Evolutionary conservation across 805 yeast genomes (phyloP).

Genomic region (Candida suzukii): DNA sequence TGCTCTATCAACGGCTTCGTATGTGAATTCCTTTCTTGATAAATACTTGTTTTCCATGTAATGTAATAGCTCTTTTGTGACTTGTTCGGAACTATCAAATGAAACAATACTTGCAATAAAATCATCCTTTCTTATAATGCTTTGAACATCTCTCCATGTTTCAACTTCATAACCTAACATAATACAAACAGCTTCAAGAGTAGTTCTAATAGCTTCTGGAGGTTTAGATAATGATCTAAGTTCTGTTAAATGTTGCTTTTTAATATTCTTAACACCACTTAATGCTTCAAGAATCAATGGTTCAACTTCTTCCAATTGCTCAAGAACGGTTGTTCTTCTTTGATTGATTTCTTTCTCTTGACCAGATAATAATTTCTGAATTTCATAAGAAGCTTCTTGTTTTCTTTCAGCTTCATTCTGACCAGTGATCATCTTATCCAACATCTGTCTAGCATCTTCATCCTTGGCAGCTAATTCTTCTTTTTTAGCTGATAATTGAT

Average conservation of each 20-base stretch:
- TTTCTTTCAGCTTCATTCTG: slow-evolving; percentile 92
- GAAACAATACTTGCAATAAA: slow-evolving; percentile 77
- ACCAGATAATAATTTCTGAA: slow-evolving; percentile 58
- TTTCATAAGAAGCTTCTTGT: slow-evolving; percentile 74
- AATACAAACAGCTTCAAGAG: slow-evolving; percentile 82
- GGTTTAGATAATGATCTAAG: slow-evolving; percentile 85
- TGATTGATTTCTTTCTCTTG: slow-evolving; percentile 57
- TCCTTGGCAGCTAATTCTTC: slow-evolving; percentile 47
- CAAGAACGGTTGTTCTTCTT: slow-evolving; percentile 47
- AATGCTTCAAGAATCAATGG: slow-evolving; percentile 84
- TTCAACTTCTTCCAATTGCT: slow-evolving; percentile 68
- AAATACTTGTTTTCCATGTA: slow-evolving; percentile 57
- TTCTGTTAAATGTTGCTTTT: slow-evolving; percentile 88
- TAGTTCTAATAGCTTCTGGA: slow-evolving; percentile 77
- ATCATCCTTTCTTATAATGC: slow-evolving; percentile 75
- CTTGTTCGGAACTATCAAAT: slow-evolving; percentile 55
- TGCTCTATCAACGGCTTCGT: slow-evolving; percentile 74
- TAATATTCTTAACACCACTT: slow-evolving; percentile 84
- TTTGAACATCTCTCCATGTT: slow-evolving; percentile 79
- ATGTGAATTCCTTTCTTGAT: slow-evolving; percentile 56
- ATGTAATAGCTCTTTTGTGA: slow-evolving; percentile 44
- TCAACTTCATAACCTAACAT: slow-evolving; percentile 64
- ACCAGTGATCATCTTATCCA: slow-evolving; percentile 69
- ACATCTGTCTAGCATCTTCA: slow-evolving; percentile 59
- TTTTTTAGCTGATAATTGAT: slow-evolving; percentile 47